A percentile compares a stretch with the other conserved stretches of the same genome.
Conservation (phyloP, 345 rosid genomes). For the Dimocarpus longan region DNA sequence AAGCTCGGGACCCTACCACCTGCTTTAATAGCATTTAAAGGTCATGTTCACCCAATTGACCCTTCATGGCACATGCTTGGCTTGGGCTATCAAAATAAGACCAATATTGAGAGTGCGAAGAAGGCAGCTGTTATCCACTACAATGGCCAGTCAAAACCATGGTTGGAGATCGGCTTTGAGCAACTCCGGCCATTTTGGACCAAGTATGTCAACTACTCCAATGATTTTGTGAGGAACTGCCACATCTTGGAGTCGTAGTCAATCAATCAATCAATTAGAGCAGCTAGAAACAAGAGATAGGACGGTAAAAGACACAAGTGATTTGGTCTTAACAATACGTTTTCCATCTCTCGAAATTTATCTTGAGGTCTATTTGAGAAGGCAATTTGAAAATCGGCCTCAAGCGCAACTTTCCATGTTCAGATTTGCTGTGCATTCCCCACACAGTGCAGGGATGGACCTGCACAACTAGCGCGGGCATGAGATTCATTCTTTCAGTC, state of each 20-base stretch:
- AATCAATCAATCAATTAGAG: constrained; percentile 19
- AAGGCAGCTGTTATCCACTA: constrained; percentile 94
- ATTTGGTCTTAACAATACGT: constrained; percentile 25
- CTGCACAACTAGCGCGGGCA: constrained; percentile 32
- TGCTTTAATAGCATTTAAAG: constrained; percentile 94
- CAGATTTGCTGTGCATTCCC: constrained; percentile 26
- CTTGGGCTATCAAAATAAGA: constrained; percentile 87
- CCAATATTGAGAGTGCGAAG: constrained; percentile 59
- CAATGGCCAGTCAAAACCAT: constrained; percentile 97
- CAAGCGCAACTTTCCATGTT: constrained; percentile 26
- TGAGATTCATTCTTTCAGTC: constrained; percentile 48
- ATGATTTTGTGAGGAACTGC: constrained; percentile 89
- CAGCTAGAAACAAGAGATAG: constrained; percentile 37
- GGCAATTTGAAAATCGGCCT: constrained; percentile 32
- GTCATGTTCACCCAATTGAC: constrained; percentile 78
- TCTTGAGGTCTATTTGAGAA: constrained; percentile 25
- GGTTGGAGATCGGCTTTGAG: constrained; percentile 95
- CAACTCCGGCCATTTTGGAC: constrained; percentile 99
- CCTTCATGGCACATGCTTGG: constrained; percentile 99
- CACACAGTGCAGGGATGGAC: constrained; percentile 21
- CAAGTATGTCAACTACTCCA: constrained; percentile 84
- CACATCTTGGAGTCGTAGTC: constrained; percentile 85
- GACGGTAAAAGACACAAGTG: constrained; percentile 28
- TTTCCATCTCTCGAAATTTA: constrained; percentile 29
- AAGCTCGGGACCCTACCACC: constrained; percentile 98